phyloP scores from a whole-genome alignment of 345 rosid species.

The Acer negundo region DNA sequence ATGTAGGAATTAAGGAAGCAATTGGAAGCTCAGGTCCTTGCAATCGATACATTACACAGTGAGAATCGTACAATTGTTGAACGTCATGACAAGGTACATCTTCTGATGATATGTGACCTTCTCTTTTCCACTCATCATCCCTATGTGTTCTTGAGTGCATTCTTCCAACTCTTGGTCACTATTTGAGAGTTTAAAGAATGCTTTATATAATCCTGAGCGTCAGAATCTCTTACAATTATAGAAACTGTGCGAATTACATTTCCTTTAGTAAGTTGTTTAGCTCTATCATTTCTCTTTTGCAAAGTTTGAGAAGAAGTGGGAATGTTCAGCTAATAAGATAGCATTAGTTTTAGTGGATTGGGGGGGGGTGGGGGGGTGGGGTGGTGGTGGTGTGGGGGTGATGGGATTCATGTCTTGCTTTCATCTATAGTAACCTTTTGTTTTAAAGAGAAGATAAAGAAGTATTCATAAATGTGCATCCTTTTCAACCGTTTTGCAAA shows the following conservation, averaged over 20 bases:
- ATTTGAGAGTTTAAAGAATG: background rate
- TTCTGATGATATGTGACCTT: slow-evolving; percentile 13
- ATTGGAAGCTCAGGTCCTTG: slow-evolving; percentile 77
- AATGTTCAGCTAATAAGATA: background rate
- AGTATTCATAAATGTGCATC: background rate
- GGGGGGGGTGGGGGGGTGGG: too few species aligned
- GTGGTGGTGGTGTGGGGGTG: too few species aligned
- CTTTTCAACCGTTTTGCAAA: background rate
- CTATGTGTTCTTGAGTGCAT: background rate
- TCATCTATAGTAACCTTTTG: background rate
- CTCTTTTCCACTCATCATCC: background rate
- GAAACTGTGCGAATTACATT: background rate
- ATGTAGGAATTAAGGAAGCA: slow-evolving; percentile 89
- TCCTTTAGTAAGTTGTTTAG: background rate
- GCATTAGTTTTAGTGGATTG: background rate
- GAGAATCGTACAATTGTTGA: slow-evolving; percentile 64
- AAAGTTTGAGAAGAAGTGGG: background rate
- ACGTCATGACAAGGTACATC: slow-evolving; percentile 64
- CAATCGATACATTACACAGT: slow-evolving; percentile 63
- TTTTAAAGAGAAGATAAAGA: background rate
- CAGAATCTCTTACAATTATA: background rate
- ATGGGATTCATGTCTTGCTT: background rate
- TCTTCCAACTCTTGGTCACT: slow-evolving; percentile 3
- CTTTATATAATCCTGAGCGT: background rate
- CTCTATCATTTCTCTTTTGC: background rate